Conservation (phyloP, 2,329 filamentous ascomycete genomes). For the Trichocomaceae sp. region DNA sequence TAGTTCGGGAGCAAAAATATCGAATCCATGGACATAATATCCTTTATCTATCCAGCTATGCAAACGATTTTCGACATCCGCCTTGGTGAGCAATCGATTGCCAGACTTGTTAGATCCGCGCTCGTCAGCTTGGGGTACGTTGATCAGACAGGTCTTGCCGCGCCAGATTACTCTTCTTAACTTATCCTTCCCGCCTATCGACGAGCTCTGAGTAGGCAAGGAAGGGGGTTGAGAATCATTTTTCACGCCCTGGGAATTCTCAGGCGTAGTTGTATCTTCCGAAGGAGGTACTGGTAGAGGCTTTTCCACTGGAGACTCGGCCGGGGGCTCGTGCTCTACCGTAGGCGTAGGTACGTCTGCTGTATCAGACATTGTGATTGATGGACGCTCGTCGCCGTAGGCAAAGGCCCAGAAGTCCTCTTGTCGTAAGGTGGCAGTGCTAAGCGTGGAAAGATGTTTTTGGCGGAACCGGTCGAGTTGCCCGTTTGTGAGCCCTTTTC, state of each 20-base stretch:
- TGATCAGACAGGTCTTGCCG: conserved; percentile 66
- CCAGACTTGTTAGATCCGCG: conserved; percentile 47
- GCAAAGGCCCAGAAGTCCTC: conserved; percentile 42
- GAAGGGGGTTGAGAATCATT: conserved; percentile 4
- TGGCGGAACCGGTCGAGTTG: conserved; percentile 20
- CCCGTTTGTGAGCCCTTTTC: conserved; percentile 13
- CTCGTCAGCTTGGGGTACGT: conserved; percentile 61
- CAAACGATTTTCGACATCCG: conserved; percentile 35
- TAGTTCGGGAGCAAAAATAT: conserved; percentile 26
- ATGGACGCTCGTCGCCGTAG: conserved; percentile 34
- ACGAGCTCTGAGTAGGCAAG: conserved; percentile 19
- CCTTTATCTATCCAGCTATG: conserved; percentile 39
- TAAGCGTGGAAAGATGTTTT: conserved; percentile 32
- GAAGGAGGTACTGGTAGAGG: conserved; percentile 35
- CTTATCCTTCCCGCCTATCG: conserved; percentile 56
- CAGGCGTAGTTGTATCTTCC: conserved; percentile 10
- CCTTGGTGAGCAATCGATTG: conserved; percentile 31
- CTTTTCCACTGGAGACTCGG: conserved; percentile 31
- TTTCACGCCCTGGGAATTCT: not conserved
- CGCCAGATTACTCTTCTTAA: conserved; percentile 61
- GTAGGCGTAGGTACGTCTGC: conserved; percentile 14
- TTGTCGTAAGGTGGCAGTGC: conserved; percentile 38
- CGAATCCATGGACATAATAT: conserved; percentile 38
- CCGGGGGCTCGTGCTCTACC: conserved; percentile 15
- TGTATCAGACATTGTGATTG: conserved; percentile 29